A percentile compares a stretch with the other conserved stretches of the same genome.
Conservation (phyloP, 306 rosid species). For the Prunus persica region DNA sequence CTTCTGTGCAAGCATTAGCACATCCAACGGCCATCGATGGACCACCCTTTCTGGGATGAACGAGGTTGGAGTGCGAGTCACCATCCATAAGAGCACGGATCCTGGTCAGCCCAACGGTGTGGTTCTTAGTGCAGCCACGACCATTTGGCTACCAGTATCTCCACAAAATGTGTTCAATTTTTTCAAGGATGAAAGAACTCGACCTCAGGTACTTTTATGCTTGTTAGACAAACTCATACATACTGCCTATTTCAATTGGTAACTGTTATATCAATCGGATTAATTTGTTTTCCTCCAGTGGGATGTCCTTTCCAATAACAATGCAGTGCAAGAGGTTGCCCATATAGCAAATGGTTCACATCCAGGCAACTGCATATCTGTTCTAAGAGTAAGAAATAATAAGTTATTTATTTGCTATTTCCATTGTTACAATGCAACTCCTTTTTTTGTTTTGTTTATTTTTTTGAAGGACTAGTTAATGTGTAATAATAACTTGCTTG, state of each 20-base stretch:
- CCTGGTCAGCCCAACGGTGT: constrained; percentile 88
- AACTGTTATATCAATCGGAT: neutral
- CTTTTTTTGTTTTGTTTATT: neutral
- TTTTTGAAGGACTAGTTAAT: neutral
- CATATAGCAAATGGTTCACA: constrained; percentile 91
- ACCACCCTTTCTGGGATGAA: constrained; percentile 72
- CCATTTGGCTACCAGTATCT: constrained; percentile 83
- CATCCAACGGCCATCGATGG: constrained; percentile 80
- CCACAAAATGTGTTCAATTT: constrained; percentile 84
- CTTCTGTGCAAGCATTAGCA: constrained; percentile 75
- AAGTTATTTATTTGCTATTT: neutral
- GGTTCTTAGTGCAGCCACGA: constrained; percentile 87
- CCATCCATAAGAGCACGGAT: constrained; percentile 72
- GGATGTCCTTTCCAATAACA: constrained; percentile 92
- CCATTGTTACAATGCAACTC: neutral
- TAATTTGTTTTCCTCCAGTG: constrained; percentile 43
- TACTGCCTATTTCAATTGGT: too few species aligned
- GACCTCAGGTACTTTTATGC: constrained; percentile 61
- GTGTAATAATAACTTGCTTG: neutral
- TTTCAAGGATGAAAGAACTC: constrained; percentile 86
- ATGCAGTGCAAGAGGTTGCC: constrained; percentile 88
- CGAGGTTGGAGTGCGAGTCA: constrained; percentile 77
- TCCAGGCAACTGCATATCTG: constrained; percentile 89
- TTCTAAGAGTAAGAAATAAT: constrained; percentile 59
- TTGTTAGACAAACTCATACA: neutral